Evolutionary conservation across 2,329 filamentous ascomycete genomes (phyloP).

Genomic region (Alternaria gansuensis): DNA sequence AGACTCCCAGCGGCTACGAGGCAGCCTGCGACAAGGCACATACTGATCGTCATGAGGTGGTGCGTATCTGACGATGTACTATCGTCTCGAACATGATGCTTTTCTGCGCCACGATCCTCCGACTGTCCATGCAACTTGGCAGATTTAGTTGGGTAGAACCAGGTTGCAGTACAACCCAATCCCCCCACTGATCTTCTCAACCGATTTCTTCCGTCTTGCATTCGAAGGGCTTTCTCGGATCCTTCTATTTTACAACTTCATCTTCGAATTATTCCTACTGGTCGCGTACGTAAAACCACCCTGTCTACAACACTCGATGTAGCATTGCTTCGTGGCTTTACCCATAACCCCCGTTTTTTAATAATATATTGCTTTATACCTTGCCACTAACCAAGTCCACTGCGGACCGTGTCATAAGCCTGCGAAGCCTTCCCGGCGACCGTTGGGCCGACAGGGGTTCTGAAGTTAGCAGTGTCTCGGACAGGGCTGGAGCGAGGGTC

Average conservation of each 20-base stretch:
- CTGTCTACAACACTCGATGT: background rate
- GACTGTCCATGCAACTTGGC: background rate
- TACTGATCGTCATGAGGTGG: background rate
- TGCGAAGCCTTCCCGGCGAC: slow-evolving; percentile 20
- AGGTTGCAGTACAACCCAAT: background rate
- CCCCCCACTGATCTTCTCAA: background rate
- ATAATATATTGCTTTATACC: slow-evolving; percentile 21
- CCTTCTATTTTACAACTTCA: slow-evolving; percentile 13
- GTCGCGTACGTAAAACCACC: background rate
- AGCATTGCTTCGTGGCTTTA: slow-evolving; percentile 1
- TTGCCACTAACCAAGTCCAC: slow-evolving; percentile 19
- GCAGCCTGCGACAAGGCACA: background rate
- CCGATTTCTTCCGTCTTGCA: slow-evolving; percentile 1
- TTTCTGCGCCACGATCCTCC: slow-evolving; percentile 1
- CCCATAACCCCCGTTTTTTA: slow-evolving; percentile 6
- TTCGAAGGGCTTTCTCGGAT: slow-evolving; percentile 2
- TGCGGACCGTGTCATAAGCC: slow-evolving; percentile 27
- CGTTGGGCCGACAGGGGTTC: slow-evolving; percentile 32
- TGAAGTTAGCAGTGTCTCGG: slow-evolving; percentile 38
- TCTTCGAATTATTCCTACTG: slow-evolving; percentile 11
- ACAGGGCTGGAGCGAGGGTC: slow-evolving; percentile 40
- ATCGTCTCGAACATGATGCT: slow-evolving; percentile 4
- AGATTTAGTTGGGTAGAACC: background rate
- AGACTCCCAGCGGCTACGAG: background rate
- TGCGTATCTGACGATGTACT: background rate